A percentile compares a stretch with the other conserved stretches of the same genome.
These are phyloP conservation scores for Termitomyces sp. DNA, from an alignment of 768 basidiomycete genomes.

Conservation along the genomic window DNA sequence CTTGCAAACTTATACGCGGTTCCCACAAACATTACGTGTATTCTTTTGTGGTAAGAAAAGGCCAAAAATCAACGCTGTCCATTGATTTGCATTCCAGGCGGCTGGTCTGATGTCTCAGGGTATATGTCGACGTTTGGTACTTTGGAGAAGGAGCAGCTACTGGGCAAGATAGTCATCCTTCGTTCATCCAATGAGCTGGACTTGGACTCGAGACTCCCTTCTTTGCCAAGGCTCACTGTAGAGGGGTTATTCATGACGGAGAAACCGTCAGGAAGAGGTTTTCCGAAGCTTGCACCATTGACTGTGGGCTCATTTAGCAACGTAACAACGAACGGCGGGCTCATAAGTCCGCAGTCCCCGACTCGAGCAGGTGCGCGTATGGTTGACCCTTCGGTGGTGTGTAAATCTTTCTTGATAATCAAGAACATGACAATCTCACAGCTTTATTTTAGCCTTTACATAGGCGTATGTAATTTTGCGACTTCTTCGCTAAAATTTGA, in stretches of 20 bases:
- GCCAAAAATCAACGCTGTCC: not conserved
- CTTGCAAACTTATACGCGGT: conserved; percentile 61
- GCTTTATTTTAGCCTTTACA: conserved; percentile 54
- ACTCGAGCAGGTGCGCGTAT: conserved; percentile 35
- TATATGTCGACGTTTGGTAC: conserved; percentile 52
- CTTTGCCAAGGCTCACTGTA: conserved; percentile 47
- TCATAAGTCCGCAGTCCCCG: conserved; percentile 64
- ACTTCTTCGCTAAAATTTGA: conserved; percentile 3
- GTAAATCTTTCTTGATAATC: conserved; percentile 14
- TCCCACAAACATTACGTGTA: conserved; percentile 69
- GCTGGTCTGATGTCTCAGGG: conserved; percentile 36
- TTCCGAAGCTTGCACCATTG: conserved; percentile 41
- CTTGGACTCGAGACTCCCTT: conserved; percentile 38
- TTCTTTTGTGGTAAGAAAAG: conserved; percentile 59
- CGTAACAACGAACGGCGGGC: conserved; percentile 49
- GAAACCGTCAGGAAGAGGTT: conserved; percentile 23
- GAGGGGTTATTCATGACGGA: conserved; percentile 44
- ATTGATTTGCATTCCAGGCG: conserved; percentile 32
- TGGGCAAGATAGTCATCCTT: conserved; percentile 62
- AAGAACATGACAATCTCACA: not conserved
- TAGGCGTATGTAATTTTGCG: conserved; percentile 49
- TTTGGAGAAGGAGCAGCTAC: conserved; percentile 55
- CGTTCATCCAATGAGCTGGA: conserved; percentile 40
- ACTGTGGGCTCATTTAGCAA: conserved; percentile 37
- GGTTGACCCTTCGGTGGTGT: conserved; percentile 63